Base-by-base conservation (phyloP, 2,329 filamentous ascomycete species). In the Beauveria sp. region DNA sequence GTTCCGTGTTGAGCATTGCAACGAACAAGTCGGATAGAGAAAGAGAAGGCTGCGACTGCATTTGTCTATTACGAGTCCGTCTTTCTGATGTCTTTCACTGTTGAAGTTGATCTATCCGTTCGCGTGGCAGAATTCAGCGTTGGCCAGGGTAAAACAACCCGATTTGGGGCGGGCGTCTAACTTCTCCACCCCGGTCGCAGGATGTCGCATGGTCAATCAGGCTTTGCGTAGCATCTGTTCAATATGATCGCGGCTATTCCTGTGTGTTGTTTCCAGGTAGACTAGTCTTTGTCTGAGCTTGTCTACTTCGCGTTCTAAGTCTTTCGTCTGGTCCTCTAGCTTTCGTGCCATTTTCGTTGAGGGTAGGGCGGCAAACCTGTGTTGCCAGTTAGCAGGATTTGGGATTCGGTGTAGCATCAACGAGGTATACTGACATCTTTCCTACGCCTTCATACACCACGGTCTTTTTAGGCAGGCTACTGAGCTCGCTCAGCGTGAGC, bases 381-480 rank as follows among this genome's bases (percentile, higher is more conserved):
- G 7, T 20, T 5, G 16, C 14, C 28, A 20, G 40, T 53, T 26
- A 48, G 50, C 12, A n/a, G 10, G n/a, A 16, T 43, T 48, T 3
- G 14, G 1, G 3, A 20, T 26, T 5, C n/a, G 40, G 20, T 26
- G 49, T 16, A 18, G 14, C 24, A 28, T 8, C 46, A 16, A 12
- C 24, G 22, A 20, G 28, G 20, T 48, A 10, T 20, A 77, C 87
- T 70, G 76, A 97, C 95, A 99, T 98, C 79, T 98, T 99, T 57
- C 95, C 95, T 12, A 98, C 89, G 6, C 93, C 93, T 76, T 98
- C 93, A 70, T 98, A 99, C 31, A 96, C 85, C 38, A 88, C 88
- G 0, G 91, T 95, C 53, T 88, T 84, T 20, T 83, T 73, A 4
- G 92, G 88, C 64, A 99, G 77, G 7, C 85, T 82, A n/a, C 85